Evolutionary conservation across 805 yeast genomes (phyloP).

Genomic region (Sugiyamaella chiloensis): DNA sequence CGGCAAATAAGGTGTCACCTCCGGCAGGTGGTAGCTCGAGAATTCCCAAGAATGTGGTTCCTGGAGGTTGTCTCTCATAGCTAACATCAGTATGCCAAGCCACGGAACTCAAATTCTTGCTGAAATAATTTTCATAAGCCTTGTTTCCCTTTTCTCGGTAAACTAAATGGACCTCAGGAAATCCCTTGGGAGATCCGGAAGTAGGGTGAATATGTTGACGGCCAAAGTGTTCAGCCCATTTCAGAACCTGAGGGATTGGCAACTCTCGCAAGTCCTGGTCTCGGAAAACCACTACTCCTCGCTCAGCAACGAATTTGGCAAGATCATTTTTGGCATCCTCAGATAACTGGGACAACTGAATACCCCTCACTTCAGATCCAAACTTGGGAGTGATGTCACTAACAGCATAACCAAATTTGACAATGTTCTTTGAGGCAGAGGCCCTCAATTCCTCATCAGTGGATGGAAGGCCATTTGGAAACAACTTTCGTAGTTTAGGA

Average conservation of each 20-base stretch:
- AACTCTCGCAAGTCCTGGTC: slow-evolving; percentile 47
- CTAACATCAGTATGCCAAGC: slow-evolving; percentile 74
- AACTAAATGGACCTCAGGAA: slow-evolving; percentile 61
- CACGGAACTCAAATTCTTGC: slow-evolving; percentile 26
- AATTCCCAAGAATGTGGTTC: slow-evolving; percentile 61
- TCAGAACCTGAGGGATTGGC: slow-evolving; percentile 31
- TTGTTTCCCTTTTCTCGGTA: slow-evolving; percentile 44
- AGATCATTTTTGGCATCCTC: slow-evolving; percentile 47
- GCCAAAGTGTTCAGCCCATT: slow-evolving; percentile 65
- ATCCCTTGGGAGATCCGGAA: slow-evolving; percentile 60
- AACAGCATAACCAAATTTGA: slow-evolving; percentile 26
- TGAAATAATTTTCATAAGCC: slow-evolving; percentile 12
- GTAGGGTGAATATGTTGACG: slow-evolving; percentile 72
- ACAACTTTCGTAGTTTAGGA: slow-evolving; percentile 49
- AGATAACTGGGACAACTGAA: slow-evolving; percentile 42
- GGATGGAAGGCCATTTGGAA: slow-evolving; percentile 34
- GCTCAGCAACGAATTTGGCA: slow-evolving; percentile 46
- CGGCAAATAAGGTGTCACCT: slow-evolving; percentile 77
- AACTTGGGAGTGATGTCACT: slow-evolving; percentile 58
- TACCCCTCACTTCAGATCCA: slow-evolving; percentile 50
- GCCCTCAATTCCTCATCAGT: slow-evolving; percentile 14
- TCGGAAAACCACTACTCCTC: slow-evolving; percentile 51
- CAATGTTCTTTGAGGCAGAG: slow-evolving; percentile 17
- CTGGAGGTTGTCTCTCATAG: slow-evolving; percentile 71
- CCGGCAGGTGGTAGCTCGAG: slow-evolving; percentile 60